Evolutionary conservation across 352 stramenopile species (phyloP).

Genomic region (Chrysophaeum taylorii): DNA sequence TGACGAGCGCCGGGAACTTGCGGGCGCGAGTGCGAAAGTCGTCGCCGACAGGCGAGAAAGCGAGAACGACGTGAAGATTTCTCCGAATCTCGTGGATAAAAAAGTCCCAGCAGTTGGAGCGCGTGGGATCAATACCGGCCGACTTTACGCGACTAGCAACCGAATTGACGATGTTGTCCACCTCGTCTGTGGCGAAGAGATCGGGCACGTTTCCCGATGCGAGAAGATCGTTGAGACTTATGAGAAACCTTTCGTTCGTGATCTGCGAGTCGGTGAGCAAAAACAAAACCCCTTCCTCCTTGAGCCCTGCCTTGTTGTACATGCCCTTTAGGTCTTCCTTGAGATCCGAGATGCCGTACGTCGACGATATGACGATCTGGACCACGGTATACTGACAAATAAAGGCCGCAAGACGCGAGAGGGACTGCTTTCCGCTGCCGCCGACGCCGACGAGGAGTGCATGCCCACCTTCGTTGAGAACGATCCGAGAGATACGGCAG

Average conservation of each 20-base stretch:
- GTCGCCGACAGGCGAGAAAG: constrained; percentile 85
- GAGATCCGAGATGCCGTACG: constrained; percentile 86
- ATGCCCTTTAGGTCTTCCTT: constrained; percentile 90
- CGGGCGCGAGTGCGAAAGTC: constrained; percentile 79
- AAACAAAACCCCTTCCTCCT: constrained; percentile 85
- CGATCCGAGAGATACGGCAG: constrained; percentile 80
- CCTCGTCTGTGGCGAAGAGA: constrained; percentile 81
- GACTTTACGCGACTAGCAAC: constrained; percentile 66
- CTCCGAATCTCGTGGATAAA: constrained; percentile 86
- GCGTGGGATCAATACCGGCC: constrained; percentile 57
- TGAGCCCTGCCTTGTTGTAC: constrained; percentile 74
- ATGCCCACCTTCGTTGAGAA: constrained; percentile 72
- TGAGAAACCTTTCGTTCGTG: constrained; percentile 89
- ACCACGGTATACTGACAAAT: constrained; percentile 77
- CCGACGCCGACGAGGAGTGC: constrained; percentile 84
- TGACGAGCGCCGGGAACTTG: constrained; percentile 88
- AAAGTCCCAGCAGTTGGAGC: constrained; percentile 81
- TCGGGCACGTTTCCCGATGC: constrained; percentile 82
- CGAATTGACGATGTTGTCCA: constrained; percentile 81
- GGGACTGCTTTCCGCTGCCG: constrained; percentile 80
- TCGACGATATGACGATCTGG: constrained; percentile 85
- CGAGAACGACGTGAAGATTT: constrained; percentile 83
- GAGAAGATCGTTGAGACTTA: constrained; percentile 88
- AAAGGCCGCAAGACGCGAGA: constrained; percentile 77
- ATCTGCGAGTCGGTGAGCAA: constrained; percentile 88